Base-by-base conservation (phyloP, 2,329 filamentous ascomycete species). In the Ophiocordyceps camponoti-leonardi region DNA sequence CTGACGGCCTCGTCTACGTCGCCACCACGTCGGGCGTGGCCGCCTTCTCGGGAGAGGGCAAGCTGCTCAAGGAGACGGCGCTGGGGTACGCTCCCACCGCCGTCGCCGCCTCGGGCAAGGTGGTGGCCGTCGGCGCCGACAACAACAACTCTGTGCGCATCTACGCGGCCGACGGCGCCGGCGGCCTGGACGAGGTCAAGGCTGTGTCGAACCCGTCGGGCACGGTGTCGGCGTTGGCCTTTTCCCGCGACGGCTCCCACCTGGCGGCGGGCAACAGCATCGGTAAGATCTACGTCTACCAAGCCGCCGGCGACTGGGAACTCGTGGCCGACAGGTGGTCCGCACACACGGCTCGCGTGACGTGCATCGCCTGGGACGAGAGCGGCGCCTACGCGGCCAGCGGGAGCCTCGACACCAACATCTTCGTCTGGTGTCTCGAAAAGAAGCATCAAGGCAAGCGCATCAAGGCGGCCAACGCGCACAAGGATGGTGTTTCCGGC, bases 401-500 rank as follows among this genome's bases (percentile, higher is more conserved):
- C 59, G 90, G 88, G 13, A 82, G 79, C 42, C 67, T 98, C 44
- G 92, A 98, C 60, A 95, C 90, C 0, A 87, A 94, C 56, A 75
- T 98, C 19, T 88, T 86, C 59, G 79, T 94, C 28, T 98, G 92
- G 86, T 94, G 86, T 60, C 63, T 95, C 46, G 71, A 68, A 37
- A 84, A 86, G 58, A 72, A 65, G 49, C 82, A 85, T 55, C 90
- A 90, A 1, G 87, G 86, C 2, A 84, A 84, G 62, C 75, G 90
- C 53, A 75, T 93, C 53, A 90, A 92, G 67, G 81, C 79, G 14
- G 66, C 79, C 20, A 94, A 94, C 58, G 87, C 90, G 44, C 92
- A 98, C 67, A 95, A 95, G 66, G 92, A 96, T 58, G 92, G 92
- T 11, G 87, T 96, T 18, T 86, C 83, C 53, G 90, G 85, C 16